Evolutionary conservation across 2,329 filamentous ascomycete genomes (phyloP).

Genomic region (Fusarium humuli): DNA sequence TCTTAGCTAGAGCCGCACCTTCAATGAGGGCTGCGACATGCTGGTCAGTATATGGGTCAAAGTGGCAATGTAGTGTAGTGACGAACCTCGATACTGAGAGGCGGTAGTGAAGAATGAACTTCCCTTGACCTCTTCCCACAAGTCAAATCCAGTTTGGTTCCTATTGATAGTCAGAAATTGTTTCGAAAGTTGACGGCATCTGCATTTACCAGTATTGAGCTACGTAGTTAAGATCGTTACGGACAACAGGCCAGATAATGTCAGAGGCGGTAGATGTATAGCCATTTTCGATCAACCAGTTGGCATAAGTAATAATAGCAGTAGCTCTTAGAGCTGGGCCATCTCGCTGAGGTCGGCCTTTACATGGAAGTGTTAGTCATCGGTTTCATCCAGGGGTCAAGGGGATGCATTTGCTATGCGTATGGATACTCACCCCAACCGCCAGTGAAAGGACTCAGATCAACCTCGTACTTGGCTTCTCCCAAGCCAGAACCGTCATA

Average conservation of each 20-base stretch:
- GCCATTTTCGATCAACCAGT: slow-evolving; percentile 76
- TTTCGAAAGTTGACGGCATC: not conserved
- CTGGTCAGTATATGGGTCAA: not conserved
- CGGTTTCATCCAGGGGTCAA: not conserved
- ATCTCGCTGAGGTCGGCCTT: slow-evolving; percentile 79
- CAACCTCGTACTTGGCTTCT: slow-evolving; percentile 79
- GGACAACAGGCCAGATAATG: slow-evolving; percentile 78
- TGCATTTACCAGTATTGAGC: slow-evolving; percentile 72
- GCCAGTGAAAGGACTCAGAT: slow-evolving; percentile 72
- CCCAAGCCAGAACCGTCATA: slow-evolving; percentile 68
- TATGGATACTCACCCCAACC: slow-evolving; percentile 65
- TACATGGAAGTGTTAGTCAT: slow-evolving; percentile 12
- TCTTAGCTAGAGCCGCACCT: slow-evolving; percentile 73
- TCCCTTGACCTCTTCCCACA: slow-evolving; percentile 85
- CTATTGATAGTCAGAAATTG: slow-evolving; percentile 40
- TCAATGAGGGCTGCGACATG: slow-evolving; percentile 65
- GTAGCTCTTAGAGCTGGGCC: slow-evolving; percentile 82
- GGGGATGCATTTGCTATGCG: not conserved
- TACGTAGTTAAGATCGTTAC: slow-evolving; percentile 81
- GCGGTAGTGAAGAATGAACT: slow-evolving; percentile 84
- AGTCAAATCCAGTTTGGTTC: slow-evolving; percentile 74
- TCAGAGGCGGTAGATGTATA: slow-evolving; percentile 66
- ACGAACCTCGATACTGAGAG: slow-evolving; percentile 72
- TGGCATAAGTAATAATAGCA: slow-evolving; percentile 77
- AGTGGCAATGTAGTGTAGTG: no score